Conservation (phyloP, 768 basidiomycete species). For the Postia placenta region DNA sequence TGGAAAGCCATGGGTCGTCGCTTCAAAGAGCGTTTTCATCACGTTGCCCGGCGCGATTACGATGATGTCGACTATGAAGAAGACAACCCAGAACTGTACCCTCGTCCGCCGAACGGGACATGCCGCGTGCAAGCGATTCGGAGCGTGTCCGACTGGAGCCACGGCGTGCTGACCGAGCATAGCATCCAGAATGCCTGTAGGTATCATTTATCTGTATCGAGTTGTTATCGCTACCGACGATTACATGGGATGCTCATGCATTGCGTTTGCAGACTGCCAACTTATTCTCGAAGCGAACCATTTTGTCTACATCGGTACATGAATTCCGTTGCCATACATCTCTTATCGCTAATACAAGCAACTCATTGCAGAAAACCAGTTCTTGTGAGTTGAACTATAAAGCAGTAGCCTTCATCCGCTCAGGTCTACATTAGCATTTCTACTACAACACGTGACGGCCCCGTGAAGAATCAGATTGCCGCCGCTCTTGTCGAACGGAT, state of each 20-base stretch:
- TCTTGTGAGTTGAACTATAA: constrained; percentile 58
- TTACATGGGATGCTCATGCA: too few relatives aligned
- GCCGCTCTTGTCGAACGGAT: constrained; percentile 80
- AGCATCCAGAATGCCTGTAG: constrained; percentile 92
- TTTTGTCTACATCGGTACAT: constrained; percentile 86
- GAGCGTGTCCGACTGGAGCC: constrained; percentile 90
- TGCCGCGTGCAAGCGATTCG: constrained; percentile 79
- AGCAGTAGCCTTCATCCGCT: not conserved
- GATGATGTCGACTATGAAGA: constrained; percentile 30
- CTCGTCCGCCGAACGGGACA: constrained; percentile 38
- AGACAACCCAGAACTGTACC: constrained; percentile 36
- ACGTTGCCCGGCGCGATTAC: constrained; percentile 19
- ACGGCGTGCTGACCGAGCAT: constrained; percentile 83
- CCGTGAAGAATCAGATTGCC: constrained; percentile 80
- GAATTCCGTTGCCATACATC: not conserved
- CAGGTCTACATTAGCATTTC: constrained; percentile 54
- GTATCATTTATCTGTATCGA: constrained; percentile 22
- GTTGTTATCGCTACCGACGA: not conserved
- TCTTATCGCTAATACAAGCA: not conserved
- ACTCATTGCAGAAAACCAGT: constrained; percentile 59
- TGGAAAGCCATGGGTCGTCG: constrained; percentile 52
- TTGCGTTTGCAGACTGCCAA: constrained; percentile 55
- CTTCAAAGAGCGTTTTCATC: constrained; percentile 65
- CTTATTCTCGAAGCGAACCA: constrained; percentile 82
- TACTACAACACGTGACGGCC: constrained; percentile 46